Conservation (phyloP, 2,329 filamentous ascomycete species). For the Pseudonectria buxi region DNA sequence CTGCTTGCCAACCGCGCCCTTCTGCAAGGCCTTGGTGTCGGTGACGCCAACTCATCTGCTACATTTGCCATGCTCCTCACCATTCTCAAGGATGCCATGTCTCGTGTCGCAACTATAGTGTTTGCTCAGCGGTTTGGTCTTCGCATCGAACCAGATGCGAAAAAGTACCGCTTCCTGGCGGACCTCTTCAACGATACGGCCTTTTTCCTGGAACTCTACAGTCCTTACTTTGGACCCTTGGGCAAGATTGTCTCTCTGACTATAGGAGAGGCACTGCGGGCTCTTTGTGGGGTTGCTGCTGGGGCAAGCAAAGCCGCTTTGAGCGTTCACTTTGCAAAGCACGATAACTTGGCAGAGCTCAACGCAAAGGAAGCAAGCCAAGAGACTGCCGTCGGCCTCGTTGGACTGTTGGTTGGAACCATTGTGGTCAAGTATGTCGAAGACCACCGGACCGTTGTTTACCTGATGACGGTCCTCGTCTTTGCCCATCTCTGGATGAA, state of each 20-base stretch:
- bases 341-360: conserved; percentile 83
- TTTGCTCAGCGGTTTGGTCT: conserved; percentile 80
- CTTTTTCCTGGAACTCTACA: conserved; percentile 79
- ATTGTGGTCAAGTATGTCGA: conserved; percentile 72
- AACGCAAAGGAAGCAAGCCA: conserved; percentile 95
- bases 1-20: conserved; percentile 77
- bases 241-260: conserved; percentile 45
- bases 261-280: conserved; percentile 43
- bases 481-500: conserved; percentile 76
- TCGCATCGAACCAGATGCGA: conserved; percentile 82
- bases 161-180: conserved; percentile 78
- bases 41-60: conserved; percentile 69
- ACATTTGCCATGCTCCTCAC: conserved; percentile 77
- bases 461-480: conserved; percentile 63
- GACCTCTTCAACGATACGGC: conserved; percentile 84
- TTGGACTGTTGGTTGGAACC: conserved; percentile 81
- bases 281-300: conserved; percentile 81
- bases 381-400: conserved; percentile 82
- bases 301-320: conserved; percentile 85
- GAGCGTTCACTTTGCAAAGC: conserved; percentile 83
- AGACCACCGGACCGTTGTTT: conserved; percentile 65
- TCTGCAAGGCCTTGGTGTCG: conserved; percentile 73
- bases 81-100: conserved; percentile 74
- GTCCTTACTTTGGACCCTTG: conserved; percentile 58
- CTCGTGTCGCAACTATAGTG: conserved; percentile 74